Evolutionary conservation across 1,284 basidiomycete species (phyloP).

Genomic region (Irpex lacteus): DNA sequence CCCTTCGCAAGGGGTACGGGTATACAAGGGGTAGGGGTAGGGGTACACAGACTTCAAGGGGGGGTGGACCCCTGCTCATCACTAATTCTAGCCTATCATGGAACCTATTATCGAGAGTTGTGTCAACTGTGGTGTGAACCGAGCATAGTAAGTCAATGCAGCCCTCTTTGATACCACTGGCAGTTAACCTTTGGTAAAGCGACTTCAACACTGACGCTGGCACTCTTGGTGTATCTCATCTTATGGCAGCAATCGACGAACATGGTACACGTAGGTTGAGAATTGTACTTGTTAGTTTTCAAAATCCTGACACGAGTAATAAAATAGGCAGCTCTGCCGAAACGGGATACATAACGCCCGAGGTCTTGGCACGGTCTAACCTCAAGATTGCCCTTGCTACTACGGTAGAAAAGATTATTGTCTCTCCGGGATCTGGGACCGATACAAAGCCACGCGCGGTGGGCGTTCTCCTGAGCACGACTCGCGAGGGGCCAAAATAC

Average conservation of each 20-base stretch:
- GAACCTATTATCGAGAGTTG: background rate
- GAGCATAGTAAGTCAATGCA: background rate
- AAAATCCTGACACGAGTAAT: background rate
- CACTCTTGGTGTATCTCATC: background rate
- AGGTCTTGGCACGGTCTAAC: background rate
- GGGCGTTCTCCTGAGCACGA: background rate
- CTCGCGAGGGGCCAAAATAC: background rate
- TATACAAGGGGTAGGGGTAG: too few species aligned
- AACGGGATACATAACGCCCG: background rate
- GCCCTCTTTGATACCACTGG: background rate
- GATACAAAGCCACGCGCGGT: background rate
- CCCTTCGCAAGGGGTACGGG: too few species aligned
- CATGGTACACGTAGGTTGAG: background rate
- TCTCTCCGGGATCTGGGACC: background rate
- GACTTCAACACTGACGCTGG: background rate
- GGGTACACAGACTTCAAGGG: too few species aligned
- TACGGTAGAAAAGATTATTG: background rate
- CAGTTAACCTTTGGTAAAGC: background rate
- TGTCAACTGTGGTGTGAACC: background rate
- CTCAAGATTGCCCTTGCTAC: background rate
- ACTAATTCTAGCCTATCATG: background rate
- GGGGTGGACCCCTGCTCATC: background rate
- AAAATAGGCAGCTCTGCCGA: background rate
- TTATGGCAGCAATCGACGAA: background rate
- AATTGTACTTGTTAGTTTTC: background rate